Conservation (phyloP, 805 yeast species). For the Schwanniomyces polymorphus region DNA sequence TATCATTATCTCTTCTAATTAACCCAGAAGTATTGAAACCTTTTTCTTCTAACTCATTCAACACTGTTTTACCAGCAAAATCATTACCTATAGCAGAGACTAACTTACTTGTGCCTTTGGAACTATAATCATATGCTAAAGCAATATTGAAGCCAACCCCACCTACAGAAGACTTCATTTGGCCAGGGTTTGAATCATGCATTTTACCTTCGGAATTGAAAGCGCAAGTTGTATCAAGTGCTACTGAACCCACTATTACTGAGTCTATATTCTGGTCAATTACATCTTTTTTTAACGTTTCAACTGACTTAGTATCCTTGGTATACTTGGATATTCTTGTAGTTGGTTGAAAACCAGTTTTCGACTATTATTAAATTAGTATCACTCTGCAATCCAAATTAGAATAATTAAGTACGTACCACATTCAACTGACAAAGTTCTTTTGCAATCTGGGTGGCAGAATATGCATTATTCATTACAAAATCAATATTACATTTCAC, state of each 20-base stretch:
- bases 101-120: slow-evolving; percentile 32
- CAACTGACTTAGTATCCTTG: neutral
- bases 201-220: slow-evolving; percentile 26
- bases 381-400: neutral
- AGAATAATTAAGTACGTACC: slow-evolving; percentile 4
- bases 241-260: slow-evolving; percentile 71
- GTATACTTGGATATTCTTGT: slow-evolving; percentile 1
- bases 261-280: slow-evolving; percentile 17
- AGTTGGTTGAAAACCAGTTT: slow-evolving; percentile 4
- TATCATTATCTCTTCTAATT: slow-evolving; percentile 4
- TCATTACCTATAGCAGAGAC: slow-evolving; percentile 67
- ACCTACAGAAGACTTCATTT: slow-evolving; percentile 57
- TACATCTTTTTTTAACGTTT: neutral
- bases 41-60: slow-evolving; percentile 20
- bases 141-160: slow-evolving; percentile 87
- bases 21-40: slow-evolving; percentile 43
- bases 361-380: slow-evolving; percentile 4
- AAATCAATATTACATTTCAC: slow-evolving; percentile 71
- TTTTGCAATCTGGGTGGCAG: slow-evolving; percentile 68
- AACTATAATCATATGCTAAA: slow-evolving; percentile 49
- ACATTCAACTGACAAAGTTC: slow-evolving; percentile 42
- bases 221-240: slow-evolving; percentile 67
- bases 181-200: slow-evolving; percentile 76
- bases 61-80: slow-evolving; percentile 45
- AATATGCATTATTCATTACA: slow-evolving; percentile 71